Conservation (phyloP, 2,329 filamentous ascomycete genomes). For the Thielaviopsis musarum region DNA sequence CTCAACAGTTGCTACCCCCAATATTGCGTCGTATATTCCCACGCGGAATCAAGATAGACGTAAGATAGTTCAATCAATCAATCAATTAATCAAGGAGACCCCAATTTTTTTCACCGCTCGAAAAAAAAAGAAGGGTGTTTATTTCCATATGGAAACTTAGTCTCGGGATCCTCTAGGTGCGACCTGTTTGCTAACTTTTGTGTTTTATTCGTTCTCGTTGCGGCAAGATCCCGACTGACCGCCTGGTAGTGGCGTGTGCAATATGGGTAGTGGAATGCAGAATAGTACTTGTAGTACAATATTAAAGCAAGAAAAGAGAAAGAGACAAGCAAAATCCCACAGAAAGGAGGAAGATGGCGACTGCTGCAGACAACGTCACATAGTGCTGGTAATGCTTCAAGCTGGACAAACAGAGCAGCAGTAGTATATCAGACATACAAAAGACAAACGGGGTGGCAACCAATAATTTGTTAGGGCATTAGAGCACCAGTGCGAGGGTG, state of each 20-base stretch:
- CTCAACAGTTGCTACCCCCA: no score
- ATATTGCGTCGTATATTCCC: no score
- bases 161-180: background rate
- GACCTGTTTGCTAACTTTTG: background rate
- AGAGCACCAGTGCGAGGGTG: background rate
- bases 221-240: background rate
- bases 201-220: background rate
- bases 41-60: no score
- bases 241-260: background rate
- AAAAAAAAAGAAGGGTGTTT: background rate
- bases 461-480: background rate
- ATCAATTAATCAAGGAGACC: no score
- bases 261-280: background rate
- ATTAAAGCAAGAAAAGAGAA: background rate
- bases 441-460: background rate
- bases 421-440: background rate
- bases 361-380: no score
- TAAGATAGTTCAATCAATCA: no score
- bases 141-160: background rate
- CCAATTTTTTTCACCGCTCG: background rate
- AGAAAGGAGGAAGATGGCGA: no score
- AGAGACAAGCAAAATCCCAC: no score
- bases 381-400: no score
- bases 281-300: background rate
- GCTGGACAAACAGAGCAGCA: background rate